A percentile compares a stretch with the other conserved stretches of the same genome.
These are phyloP conservation scores for Lasiodiplodia hormozganensis DNA, from an alignment of 2,329 filamentous ascomycete species.

Conservation along the genomic window DNA sequence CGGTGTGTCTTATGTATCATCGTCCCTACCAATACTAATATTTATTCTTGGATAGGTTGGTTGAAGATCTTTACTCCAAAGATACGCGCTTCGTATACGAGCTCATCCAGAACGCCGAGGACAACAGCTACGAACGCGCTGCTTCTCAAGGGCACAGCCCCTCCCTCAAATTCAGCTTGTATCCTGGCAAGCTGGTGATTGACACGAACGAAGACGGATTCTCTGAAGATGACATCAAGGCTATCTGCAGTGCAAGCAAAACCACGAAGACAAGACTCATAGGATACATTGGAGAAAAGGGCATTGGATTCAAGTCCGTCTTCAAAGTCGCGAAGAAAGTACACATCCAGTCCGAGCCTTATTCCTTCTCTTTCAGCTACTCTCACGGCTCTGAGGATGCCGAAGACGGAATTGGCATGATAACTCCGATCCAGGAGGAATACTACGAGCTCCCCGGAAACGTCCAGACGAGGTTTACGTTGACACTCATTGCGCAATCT, in stretches of 20 bases:
- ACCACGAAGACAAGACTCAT: slow-evolving; percentile 45
- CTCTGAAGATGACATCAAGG: slow-evolving; percentile 41
- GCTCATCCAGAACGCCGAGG: slow-evolving; percentile 53
- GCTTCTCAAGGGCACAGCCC: slow-evolving; percentile 14
- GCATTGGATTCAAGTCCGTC: slow-evolving; percentile 48
- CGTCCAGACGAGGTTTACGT: slow-evolving; percentile 34
- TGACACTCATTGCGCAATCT: slow-evolving; percentile 16
- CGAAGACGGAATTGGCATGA: slow-evolving; percentile 60
- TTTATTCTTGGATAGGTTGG: no score
- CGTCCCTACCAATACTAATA: no score
- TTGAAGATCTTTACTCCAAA: slow-evolving; percentile 36
- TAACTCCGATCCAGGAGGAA: slow-evolving; percentile 49
- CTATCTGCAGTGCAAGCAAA: slow-evolving; percentile 47
- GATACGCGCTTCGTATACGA: slow-evolving; percentile 40
- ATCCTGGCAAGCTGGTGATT: slow-evolving; percentile 46
- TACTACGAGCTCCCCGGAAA: slow-evolving; percentile 24
- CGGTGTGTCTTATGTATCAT: no score
- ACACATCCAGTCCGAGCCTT: slow-evolving; percentile 49
- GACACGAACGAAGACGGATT: slow-evolving; percentile 56
- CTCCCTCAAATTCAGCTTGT: slow-evolving; percentile 36
- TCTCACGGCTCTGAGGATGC: slow-evolving; percentile 31
- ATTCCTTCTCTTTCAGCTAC: slow-evolving; percentile 48
- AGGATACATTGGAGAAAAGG: slow-evolving; percentile 46
- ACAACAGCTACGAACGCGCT: slow-evolving; percentile 41
- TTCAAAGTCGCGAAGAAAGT: slow-evolving; percentile 45